phyloP scores from a whole-genome alignment of 1,284 basidiomycete genomes.

The Athelia sp. region DNA sequence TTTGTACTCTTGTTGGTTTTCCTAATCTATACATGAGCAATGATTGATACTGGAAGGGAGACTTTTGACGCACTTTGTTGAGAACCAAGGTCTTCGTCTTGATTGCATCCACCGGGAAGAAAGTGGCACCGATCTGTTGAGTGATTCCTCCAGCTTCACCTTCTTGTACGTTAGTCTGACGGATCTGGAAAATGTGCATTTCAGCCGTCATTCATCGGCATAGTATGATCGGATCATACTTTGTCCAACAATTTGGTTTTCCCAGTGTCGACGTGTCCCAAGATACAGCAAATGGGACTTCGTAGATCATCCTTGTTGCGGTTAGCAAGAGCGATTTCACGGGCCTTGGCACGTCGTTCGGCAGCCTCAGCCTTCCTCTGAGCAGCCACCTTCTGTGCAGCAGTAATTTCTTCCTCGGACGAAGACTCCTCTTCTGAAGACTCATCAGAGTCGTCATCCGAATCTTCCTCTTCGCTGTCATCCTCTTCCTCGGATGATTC shows the following conservation, averaged over 20 bases:
- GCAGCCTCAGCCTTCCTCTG: constrained; percentile 84
- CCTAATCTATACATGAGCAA: constrained; percentile 33
- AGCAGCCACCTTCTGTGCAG: constrained; percentile 62
- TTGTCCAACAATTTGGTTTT: constrained; percentile 99
- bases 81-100: constrained; percentile 89
- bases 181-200: constrained; percentile 58
- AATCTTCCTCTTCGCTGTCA: constrained; percentile 31
- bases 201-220: background rate
- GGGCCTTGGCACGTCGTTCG: constrained; percentile 75
- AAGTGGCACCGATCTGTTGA: constrained; percentile 99
- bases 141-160: constrained; percentile 99
- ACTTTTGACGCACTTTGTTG: constrained; percentile 58
- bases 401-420: constrained; percentile 62
- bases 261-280: constrained; percentile 99
- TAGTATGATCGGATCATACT: constrained; percentile 33
- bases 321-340: constrained; percentile 84
- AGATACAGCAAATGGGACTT: constrained; percentile 98
- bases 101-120: constrained; percentile 98
- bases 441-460: constrained; percentile 36
- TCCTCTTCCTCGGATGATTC: constrained; percentile 39
- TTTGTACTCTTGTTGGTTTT: constrained; percentile 88
- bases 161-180: constrained; percentile 99
- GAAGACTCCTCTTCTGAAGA: constrained; percentile 40
- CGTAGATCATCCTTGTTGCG: constrained; percentile 89
- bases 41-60: constrained; percentile 6